Evolutionary conservation across 371 early-diverging fungal species (phyloP).

Genomic region (Mortierella sp.): DNA sequence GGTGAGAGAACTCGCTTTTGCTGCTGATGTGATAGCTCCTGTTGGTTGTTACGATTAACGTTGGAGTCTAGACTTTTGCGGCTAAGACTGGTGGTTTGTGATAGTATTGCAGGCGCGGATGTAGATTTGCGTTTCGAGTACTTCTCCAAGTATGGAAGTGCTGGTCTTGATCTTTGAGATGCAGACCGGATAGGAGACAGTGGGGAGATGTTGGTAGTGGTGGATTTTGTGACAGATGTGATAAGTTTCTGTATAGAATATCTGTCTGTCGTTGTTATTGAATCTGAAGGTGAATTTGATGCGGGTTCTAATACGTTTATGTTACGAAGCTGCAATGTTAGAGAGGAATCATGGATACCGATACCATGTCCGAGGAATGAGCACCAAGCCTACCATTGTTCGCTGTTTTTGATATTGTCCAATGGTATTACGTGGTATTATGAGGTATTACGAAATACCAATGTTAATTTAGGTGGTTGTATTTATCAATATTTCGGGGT

Average conservation of each 20-base stretch:
- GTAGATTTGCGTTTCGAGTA: slow-evolving; percentile 49
- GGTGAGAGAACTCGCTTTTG: slow-evolving; percentile 7
- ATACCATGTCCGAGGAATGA: neutral
- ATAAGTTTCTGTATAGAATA: neutral
- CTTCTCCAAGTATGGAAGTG: slow-evolving; percentile 52
- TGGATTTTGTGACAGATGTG: neutral
- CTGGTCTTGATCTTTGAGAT: slow-evolving; percentile 14
- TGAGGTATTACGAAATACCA: too few relatives aligned
- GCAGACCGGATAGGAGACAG: slow-evolving; percentile 17
- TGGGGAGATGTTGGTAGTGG: slow-evolving; percentile 10
- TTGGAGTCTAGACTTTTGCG: slow-evolving; percentile 3
- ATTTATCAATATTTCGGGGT: too few relatives aligned
- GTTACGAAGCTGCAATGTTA: too few relatives aligned
- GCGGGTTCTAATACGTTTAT: too few relatives aligned
- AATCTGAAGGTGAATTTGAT: neutral
- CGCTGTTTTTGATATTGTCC: too few relatives aligned
- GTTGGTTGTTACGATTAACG: neutral
- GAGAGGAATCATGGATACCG: neutral
- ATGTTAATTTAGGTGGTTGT: too few relatives aligned
- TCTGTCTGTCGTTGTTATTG: neutral
- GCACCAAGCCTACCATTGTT: too few relatives aligned
- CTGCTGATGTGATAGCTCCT: neutral
- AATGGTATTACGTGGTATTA: too few relatives aligned
- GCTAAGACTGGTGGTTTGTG: slow-evolving; percentile 12
- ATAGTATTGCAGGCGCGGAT: slow-evolving; percentile 24